Evolutionary conservation across 2,329 filamentous ascomycete species (phyloP), one percentile per base, ranked within the genome.

Genomic region (Phaeosphaeria sp.): DNA sequence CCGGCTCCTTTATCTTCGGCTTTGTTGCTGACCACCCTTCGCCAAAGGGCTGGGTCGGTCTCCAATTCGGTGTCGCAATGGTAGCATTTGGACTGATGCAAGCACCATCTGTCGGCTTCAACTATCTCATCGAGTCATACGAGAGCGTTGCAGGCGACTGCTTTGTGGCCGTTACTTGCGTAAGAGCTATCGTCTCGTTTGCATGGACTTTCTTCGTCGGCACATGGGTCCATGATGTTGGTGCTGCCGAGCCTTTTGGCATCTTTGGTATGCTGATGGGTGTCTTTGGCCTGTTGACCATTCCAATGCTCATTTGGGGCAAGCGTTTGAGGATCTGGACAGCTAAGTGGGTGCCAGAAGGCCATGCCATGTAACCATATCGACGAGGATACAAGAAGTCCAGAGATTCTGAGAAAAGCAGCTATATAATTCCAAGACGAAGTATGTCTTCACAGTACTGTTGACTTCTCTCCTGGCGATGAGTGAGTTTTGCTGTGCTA

Each of bases 131-230:
- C 36, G 84, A 86, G 39, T 75, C 81, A 0, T 86, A 86, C 60
- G 71, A 74, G 0, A 68, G 75, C 1, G 61, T 84, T 1, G 79
- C 81, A 0, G 80, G 79, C 1, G 83, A 86, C 60, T 85, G 83
- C 64, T 85, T 86, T 61, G 82, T 83, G 13, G 80, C 83, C 50
- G 79, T 86, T 0, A 84, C 83, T 1, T 80, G 80, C 30, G 69
- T 82, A 17, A 77, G 83, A 2, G 77, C 82, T 11, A 69, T 84
- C 5, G 78, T 87, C 8, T 77, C 79, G 0, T 86, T 86, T 61
- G 78, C 82, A 0, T 86, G 83, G 83, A 83, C 82, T 0, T 85
- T 85, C 53, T 85, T 86, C 45, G 80, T 82, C 0, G 77, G 78
- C 2, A 72, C 79, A 3, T 86, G 83, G 84, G 75, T 84, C 0